A percentile compares a stretch with the other conserved stretches of the same genome.
phyloP scores from a whole-genome alignment of 306 rosid species.

The Abrus pulchellus region DNA sequence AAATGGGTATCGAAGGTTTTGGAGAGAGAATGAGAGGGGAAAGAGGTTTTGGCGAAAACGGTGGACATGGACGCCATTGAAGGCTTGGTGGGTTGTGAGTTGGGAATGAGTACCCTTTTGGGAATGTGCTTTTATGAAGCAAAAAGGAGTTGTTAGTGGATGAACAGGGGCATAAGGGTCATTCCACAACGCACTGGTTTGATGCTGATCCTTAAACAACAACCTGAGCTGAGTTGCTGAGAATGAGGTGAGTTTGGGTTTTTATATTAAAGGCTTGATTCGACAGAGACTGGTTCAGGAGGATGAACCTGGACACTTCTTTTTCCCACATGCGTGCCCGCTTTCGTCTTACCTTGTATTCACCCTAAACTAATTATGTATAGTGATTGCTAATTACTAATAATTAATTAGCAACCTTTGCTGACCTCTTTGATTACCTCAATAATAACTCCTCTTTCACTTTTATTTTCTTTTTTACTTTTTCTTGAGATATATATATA shows the following conservation, averaged over 20 bases:
- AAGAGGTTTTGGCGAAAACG: slow-evolving; percentile 59
- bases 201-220: slow-evolving; percentile 19
- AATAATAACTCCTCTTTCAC: neutral
- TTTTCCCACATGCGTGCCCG: neutral
- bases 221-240: slow-evolving; percentile 37
- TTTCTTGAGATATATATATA: too few relatives aligned
- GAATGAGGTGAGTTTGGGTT: neutral
- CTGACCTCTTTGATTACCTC: slow-evolving; percentile 23
- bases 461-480: neutral
- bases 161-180: slow-evolving; percentile 48
- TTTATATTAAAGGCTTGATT: neutral
- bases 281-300: slow-evolving; percentile 29
- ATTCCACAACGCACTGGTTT: neutral
- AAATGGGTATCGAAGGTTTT: slow-evolving; percentile 61
- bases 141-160: slow-evolving; percentile 48
- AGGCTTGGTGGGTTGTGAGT: slow-evolving; percentile 36
- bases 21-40: slow-evolving; percentile 53
- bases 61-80: slow-evolving; percentile 96
- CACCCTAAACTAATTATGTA: neutral
- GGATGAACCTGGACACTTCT: slow-evolving; percentile 56
- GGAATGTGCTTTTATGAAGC: slow-evolving; percentile 32
- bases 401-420: neutral
- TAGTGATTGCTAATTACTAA: neutral
- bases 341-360: neutral
- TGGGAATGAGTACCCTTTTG: neutral